Percentiles rank a stretch among this genome's conserved stretches.
These are phyloP conservation scores for Meyerozyma carpophila DNA, from an alignment of 1,139 yeast genomes.

Conservation along the genomic window DNA sequence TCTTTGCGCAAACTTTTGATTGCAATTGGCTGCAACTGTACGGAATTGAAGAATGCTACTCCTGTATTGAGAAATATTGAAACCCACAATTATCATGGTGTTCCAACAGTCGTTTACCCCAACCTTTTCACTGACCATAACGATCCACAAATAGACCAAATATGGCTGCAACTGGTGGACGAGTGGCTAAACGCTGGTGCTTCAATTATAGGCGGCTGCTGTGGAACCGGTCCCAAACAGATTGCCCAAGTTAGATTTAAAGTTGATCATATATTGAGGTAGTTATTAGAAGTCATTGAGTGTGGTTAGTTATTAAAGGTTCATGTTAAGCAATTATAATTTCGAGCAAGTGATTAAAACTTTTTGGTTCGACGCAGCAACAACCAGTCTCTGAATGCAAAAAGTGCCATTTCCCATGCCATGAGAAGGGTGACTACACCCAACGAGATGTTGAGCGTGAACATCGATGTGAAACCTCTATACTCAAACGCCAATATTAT, in stretches of 20 bases:
- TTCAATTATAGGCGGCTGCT: slow-evolving; percentile 53
- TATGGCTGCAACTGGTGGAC: slow-evolving; percentile 24
- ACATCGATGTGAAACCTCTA: slow-evolving; percentile 84
- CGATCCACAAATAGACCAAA: slow-evolving; percentile 9
- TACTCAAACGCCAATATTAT: slow-evolving; percentile 78
- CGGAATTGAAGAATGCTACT: slow-evolving; percentile 20
- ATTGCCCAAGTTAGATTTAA: slow-evolving; percentile 18
- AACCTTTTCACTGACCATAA: slow-evolving; percentile 48
- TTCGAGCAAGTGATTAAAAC: background rate
- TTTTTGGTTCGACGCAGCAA: slow-evolving; percentile 6
- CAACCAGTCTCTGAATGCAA: slow-evolving; percentile 58
- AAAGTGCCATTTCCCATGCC: slow-evolving; percentile 81
- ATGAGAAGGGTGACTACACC: slow-evolving; percentile 76
- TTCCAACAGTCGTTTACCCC: slow-evolving; percentile 44
- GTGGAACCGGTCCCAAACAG: slow-evolving; percentile 48
- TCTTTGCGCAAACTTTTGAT: slow-evolving; percentile 14
- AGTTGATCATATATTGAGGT: slow-evolving; percentile 4
- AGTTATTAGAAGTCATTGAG: background rate
- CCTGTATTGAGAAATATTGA: slow-evolving; percentile 15
- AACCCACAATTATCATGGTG: slow-evolving; percentile 6
- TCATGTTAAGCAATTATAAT: background rate
- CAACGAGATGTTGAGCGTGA: slow-evolving; percentile 78
- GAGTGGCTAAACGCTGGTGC: slow-evolving; percentile 29
- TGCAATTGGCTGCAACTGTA: slow-evolving; percentile 39
- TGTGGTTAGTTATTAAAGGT: background rate